A percentile compares a stretch with the other conserved stretches of the same genome.
These are phyloP conservation scores for Phytopythium litorale DNA, from an alignment of 352 stramenopile species.

Conservation along the genomic window DNA sequence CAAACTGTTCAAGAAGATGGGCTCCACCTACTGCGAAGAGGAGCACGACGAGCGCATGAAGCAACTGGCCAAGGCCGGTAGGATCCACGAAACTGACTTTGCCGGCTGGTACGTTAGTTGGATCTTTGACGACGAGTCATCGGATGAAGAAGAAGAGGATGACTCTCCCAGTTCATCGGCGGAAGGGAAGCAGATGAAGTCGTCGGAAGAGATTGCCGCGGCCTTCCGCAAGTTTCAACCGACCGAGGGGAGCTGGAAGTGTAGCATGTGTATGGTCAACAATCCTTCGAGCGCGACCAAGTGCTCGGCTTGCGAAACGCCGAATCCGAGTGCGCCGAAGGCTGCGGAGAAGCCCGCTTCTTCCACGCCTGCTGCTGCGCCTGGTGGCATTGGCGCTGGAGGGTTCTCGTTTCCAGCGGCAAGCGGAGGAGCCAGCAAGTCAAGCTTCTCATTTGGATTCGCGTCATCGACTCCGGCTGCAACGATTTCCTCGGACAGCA, in stretches of 20 bases:
- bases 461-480: neutral
- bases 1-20: slow-evolving; percentile 55
- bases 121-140: slow-evolving; percentile 45
- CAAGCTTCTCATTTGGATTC: slow-evolving; percentile 40
- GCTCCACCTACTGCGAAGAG: slow-evolving; percentile 53
- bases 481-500: neutral
- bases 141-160: slow-evolving; percentile 35
- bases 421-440: slow-evolving; percentile 8
- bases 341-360: slow-evolving; percentile 13
- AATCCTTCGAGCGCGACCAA: slow-evolving; percentile 35
- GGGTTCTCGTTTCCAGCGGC: slow-evolving; percentile 36
- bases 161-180: slow-evolving; percentile 10
- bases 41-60: slow-evolving; percentile 23
- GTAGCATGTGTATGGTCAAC: slow-evolving; percentile 37
- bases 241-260: slow-evolving; percentile 62
- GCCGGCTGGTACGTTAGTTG: slow-evolving; percentile 61
- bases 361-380: slow-evolving; percentile 19
- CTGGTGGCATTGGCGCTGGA: slow-evolving; percentile 29
- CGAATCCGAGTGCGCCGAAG: slow-evolving; percentile 43
- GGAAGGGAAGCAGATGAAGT: slow-evolving; percentile 37
- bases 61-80: slow-evolving; percentile 41
- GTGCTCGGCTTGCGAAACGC: slow-evolving; percentile 43
- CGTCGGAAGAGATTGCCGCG: slow-evolving; percentile 42
- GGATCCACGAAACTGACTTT: slow-evolving; percentile 49
- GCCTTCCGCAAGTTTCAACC: slow-evolving; percentile 45